phyloP scores from a whole-genome alignment of 129 eudicot genomes.

The carrot (Daucus carota) region DH1_v3.0 NC_030381.2:32210001-32210500 shows the following conservation, averaged over 20 bases:
- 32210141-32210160: too few species aligned
- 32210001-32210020: too few species aligned
- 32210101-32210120: too few species aligned
- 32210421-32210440: neutral
- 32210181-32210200: too few species aligned
- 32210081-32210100: too few species aligned
- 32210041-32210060: too few species aligned
- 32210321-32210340: neutral
- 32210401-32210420: neutral
- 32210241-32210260: neutral
- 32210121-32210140: too few species aligned
- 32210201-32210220: neutral
- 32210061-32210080: too few species aligned
- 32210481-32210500: constrained; percentile 15
- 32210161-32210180: too few species aligned
- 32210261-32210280: neutral
- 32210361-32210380: neutral
- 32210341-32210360: neutral
- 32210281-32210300: neutral
- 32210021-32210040: too few species aligned
- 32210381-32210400: neutral
- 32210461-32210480: neutral
- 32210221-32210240: neutral
- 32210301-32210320: neutral
- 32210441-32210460: neutral